Percentiles rank a stretch among this genome's conserved stretches.
Evolutionary conservation across 139 green algal species (phyloP).

Genomic region (Coelastrella sp.): DNA sequence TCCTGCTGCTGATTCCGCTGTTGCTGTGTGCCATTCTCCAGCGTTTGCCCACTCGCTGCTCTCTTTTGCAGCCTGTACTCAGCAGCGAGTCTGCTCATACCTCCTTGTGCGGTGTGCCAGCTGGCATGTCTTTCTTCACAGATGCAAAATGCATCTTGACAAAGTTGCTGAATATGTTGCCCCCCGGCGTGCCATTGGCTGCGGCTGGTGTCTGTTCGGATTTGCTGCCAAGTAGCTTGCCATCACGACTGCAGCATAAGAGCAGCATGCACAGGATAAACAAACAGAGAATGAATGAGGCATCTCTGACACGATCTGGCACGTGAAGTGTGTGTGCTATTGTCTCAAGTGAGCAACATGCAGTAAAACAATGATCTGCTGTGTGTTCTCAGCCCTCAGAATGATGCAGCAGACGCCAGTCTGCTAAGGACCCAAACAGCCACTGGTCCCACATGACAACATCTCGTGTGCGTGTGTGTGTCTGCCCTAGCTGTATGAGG

Average conservation of each 20-base stretch:
- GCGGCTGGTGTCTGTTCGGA: too few species aligned
- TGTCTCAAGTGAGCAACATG: not conserved
- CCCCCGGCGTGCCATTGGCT: not conserved
- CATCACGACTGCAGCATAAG: conserved; percentile 18
- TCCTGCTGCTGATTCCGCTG: not conserved
- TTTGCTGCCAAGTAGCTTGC: not conserved
- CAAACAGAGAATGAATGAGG: not conserved
- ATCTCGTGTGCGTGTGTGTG: too few species aligned
- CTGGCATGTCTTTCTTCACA: conserved; percentile 19
- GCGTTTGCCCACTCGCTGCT: not conserved
- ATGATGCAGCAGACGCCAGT: too few species aligned
- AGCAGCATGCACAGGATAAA: not conserved
- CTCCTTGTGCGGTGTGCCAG: conserved; percentile 36
- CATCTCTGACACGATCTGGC: not conserved
- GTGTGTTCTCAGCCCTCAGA: too few species aligned
- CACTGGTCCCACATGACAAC: too few species aligned
- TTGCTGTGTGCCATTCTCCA: not conserved
- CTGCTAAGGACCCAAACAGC: too few species aligned
- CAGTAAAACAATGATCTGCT: not conserved
- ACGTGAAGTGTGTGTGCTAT: too few species aligned
- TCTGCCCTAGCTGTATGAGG: too few species aligned
- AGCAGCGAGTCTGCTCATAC: conserved; percentile 32
- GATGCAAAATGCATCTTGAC: conserved; percentile 25
- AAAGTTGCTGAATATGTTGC: conserved; percentile 29
- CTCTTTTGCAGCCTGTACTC: conserved; percentile 35